Evolutionary conservation across 106 monocot genomes (phyloP).

Genomic region (Dioscorea alata): DNA sequence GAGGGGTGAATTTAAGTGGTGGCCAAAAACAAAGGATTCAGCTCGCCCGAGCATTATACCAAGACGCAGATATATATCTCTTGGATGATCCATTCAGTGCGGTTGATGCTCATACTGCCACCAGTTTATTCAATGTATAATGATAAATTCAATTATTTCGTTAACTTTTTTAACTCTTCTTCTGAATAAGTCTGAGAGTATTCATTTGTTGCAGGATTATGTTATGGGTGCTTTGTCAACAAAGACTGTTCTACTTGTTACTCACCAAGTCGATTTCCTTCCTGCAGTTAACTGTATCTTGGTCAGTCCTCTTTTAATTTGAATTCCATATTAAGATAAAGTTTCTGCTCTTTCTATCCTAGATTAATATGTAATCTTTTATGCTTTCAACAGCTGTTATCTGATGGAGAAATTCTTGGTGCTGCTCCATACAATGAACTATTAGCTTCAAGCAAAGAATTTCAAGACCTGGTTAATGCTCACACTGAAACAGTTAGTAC

Average conservation of each 20-base stretch:
- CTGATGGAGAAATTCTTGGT: conserved; percentile 63
- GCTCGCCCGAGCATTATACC: conserved; percentile 91
- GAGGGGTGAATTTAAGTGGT: conserved; percentile 96
- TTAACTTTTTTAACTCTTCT: not conserved
- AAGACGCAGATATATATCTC: conserved; percentile 90
- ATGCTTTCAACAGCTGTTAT: conserved; percentile 58
- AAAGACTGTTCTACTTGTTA: conserved; percentile 86
- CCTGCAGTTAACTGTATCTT: conserved; percentile 68
- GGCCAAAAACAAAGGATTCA: conserved; percentile 97
- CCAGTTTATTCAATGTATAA: conserved; percentile 83
- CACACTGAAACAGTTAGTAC: conserved; percentile 65
- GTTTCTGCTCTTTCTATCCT: not conserved
- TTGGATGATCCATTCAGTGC: conserved; percentile 99
- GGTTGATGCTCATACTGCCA: conserved; percentile 94
- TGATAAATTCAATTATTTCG: not conserved
- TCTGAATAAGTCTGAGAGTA: not conserved
- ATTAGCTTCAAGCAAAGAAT: conserved; percentile 52
- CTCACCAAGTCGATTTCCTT: conserved; percentile 98
- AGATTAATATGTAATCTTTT: not conserved
- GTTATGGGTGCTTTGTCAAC: conserved; percentile 69
- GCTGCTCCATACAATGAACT: conserved; percentile 57
- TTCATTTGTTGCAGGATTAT: conserved; percentile 55
- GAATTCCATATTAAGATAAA: not conserved
- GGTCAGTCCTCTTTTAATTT: conserved; percentile 35
- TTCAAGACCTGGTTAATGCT: conserved; percentile 72